A percentile compares a stretch with the other conserved stretches of the same genome.
These are phyloP conservation scores for Achaetomiella virescens DNA, from an alignment of 495 filamentous ascomycete species.

Conservation along the genomic window DNA sequence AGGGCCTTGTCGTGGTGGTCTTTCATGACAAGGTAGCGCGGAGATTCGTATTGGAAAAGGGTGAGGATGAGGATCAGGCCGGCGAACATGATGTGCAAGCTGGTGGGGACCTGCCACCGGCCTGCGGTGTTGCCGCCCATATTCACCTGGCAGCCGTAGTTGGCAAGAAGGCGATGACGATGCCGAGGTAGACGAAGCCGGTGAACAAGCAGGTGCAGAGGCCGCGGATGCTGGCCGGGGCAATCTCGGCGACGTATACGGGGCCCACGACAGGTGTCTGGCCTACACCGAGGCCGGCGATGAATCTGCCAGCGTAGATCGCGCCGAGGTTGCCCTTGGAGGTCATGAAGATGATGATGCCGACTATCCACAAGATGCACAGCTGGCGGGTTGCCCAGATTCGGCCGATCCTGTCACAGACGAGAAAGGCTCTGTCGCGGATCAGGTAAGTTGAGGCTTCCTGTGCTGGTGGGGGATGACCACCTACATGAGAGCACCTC, in stretches of 20 bases:
- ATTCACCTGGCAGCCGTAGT: slow-evolving; percentile 54
- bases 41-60: slow-evolving; percentile 58
- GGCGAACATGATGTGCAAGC: slow-evolving; percentile 67
- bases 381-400: slow-evolving; percentile 64
- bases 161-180: slow-evolving; percentile 55
- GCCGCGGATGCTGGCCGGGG: slow-evolving; percentile 57
- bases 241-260: slow-evolving; percentile 55
- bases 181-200: slow-evolving; percentile 56
- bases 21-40: slow-evolving; percentile 50
- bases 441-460: not conserved
- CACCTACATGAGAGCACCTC: slow-evolving; percentile 54
- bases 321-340: slow-evolving; percentile 27
- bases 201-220: slow-evolving; percentile 66
- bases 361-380: slow-evolving; percentile 59
- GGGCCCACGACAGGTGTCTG: slow-evolving; percentile 62
- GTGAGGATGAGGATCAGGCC: slow-evolving; percentile 58
- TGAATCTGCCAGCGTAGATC: slow-evolving; percentile 61
- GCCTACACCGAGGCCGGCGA: slow-evolving; percentile 61
- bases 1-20: slow-evolving; percentile 43
- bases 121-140: slow-evolving; percentile 50
- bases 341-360: slow-evolving; percentile 63
- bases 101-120: slow-evolving; percentile 61
- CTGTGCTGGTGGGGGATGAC: not conserved
- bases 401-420: slow-evolving; percentile 63
- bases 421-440: slow-evolving; percentile 47